Evolutionary conservation across 495 filamentous ascomycete species (phyloP).

Genomic region (Thermothielavioides terrestris): DNA sequence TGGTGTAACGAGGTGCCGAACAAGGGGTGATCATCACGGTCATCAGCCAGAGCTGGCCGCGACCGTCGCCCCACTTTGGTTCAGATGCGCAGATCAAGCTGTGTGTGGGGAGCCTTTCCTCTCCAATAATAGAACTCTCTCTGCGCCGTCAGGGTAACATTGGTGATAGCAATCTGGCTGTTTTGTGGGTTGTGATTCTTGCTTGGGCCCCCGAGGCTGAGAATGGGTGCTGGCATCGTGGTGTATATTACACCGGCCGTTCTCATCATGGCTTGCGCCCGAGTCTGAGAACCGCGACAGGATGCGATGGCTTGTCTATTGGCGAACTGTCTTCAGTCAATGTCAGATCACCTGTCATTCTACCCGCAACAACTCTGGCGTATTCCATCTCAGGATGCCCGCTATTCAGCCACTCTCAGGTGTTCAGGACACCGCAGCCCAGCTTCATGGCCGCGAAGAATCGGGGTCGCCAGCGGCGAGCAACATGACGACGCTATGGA

Average conservation of each 20-base stretch:
- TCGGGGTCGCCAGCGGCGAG: neutral
- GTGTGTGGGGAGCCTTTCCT: neutral
- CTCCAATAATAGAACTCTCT: neutral
- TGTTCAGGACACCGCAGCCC: neutral
- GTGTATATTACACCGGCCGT: neutral
- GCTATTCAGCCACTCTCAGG: neutral
- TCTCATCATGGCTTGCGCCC: neutral
- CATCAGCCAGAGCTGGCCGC: too few species aligned
- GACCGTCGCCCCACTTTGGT: too few species aligned
- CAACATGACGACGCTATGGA: constrained; percentile 20
- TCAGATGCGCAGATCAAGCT: neutral
- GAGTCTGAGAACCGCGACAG: neutral
- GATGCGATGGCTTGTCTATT: neutral
- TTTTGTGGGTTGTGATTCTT: neutral
- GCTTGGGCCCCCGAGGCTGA: neutral
- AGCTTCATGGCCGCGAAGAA: neutral
- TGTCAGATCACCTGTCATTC: too few species aligned
- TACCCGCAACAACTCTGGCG: neutral
- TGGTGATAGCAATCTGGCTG: neutral
- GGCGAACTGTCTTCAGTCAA: too few species aligned
- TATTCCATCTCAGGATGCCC: neutral
- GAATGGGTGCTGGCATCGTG: neutral
- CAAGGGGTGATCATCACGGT: too few species aligned
- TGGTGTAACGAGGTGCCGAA: neutral
- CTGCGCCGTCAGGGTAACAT: neutral